phyloP scores from a whole-genome alignment of 257 asterid species.

The Nicotiana benthamiana region DNA sequence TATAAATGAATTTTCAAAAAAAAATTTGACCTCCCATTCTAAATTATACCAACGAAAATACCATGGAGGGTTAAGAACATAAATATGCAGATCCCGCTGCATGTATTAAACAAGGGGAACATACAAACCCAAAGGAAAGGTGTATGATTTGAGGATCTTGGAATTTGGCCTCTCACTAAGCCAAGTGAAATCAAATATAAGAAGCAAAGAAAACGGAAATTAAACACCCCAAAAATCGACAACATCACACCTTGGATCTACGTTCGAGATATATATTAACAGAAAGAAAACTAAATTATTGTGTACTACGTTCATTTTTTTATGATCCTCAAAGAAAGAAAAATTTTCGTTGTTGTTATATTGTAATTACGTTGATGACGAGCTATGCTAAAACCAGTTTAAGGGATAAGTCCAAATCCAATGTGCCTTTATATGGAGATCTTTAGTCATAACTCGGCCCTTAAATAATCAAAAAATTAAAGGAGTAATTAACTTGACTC shows the following conservation, averaged over 20 bases:
- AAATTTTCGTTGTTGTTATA: not conserved
- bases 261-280: constrained; percentile 12
- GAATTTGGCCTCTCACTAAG: constrained; percentile 47
- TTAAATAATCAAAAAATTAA: not conserved
- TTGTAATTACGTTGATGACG: constrained; percentile 2
- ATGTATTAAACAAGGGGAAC: not conserved
- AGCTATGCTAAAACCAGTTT: constrained; percentile 15
- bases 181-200: constrained; percentile 41
- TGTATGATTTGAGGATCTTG: constrained; percentile 17
- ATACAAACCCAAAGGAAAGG: constrained; percentile 1
- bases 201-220: constrained; percentile 17
- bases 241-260: constrained; percentile 20
- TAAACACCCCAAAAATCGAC: constrained; percentile 37
- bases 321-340: not conserved
- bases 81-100: constrained; percentile 24
- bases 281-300: not conserved
- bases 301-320: not conserved
- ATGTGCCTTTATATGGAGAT: constrained; percentile 10
- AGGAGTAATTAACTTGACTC: constrained; percentile 13
- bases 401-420: constrained; percentile 36
- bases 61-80: not conserved
- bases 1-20: too few species aligned
- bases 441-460: not conserved
- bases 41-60: too few species aligned
- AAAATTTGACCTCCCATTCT: too few species aligned